Base-by-base conservation (phyloP, 257 asterid species). In the Cinchona pubescens region DNA sequence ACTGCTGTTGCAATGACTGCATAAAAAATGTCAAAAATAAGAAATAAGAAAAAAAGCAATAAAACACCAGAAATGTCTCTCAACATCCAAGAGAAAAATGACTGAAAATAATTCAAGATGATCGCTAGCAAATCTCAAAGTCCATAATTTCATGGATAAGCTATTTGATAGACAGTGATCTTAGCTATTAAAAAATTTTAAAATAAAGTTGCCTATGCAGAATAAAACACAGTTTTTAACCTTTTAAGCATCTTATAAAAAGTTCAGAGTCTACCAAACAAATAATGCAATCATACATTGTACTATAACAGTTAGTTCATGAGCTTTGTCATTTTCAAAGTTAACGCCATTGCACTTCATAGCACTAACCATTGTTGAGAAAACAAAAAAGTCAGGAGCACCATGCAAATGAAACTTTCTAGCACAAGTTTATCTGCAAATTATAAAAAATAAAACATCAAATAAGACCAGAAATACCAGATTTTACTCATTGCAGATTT, bases 1-100 rank as follows among this genome's bases (percentile, higher is more conserved):
- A 87, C 71, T 90, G 98, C 78, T 91, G 97, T 70, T 85, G 96
- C 80, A 90, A 81, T 21, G 88, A 72, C 97, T 90, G 89, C 83
- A 84, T 70, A 81, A 67, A 60, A 13, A 79, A 73, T 56, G 43
- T 58, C 45, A 40, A 25, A 59, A 59, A 49, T n/a, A n/a, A n/a
- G n/a, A n/a, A n/a, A n/a, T n/a, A n/a, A n/a, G n/a, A 60, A 38
- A 73, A 25, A 58, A 66, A 38, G 45, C 53, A 30, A n/a, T n/a
- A n/a, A n/a, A n/a, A n/a, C n/a, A n/a, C n/a, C n/a, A n/a, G n/a
- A 29, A 35, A 43, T 43, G 46, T 59, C 32, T 14, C n/a, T 38
- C 21, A 8, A 14, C 34, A 62, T 21, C 21, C 51, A 62, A 38
- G 11, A 49, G 58, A 2, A 30, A 13, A 56, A 38, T 58, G 51